Conservation (phyloP, 768 basidiomycete species). For the Leucosporidium scottii region DNA sequence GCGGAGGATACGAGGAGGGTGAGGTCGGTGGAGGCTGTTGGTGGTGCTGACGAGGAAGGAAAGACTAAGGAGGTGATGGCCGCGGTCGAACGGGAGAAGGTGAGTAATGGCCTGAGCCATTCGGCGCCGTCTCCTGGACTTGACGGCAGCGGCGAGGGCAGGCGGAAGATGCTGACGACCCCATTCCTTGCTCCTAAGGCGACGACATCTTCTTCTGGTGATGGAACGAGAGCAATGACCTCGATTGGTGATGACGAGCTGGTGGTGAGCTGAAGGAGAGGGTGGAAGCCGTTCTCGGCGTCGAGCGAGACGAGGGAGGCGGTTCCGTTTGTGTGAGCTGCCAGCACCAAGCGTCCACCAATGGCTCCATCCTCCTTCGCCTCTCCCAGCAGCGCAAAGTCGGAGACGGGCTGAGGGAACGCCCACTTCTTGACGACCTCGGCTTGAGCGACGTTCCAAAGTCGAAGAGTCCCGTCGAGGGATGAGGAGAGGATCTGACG, state of each 20-base stretch:
- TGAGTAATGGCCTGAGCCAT: not conserved
- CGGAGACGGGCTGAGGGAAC: conserved; percentile 3
- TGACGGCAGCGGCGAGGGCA: not conserved
- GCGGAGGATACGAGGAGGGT: conserved; percentile 13
- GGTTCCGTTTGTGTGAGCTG: conserved; percentile 11
- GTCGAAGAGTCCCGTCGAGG: conserved; percentile 60
- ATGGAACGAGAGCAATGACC: not conserved
- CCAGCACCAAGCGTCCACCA: not conserved
- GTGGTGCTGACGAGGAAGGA: not conserved
- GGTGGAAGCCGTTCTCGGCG: not conserved
- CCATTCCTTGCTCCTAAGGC: conserved; percentile 6
- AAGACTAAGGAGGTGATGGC: not conserved
- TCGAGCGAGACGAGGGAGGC: conserved; percentile 3
- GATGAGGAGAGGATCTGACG: conserved; percentile 60
- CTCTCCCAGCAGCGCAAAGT: not conserved
- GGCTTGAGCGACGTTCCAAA: conserved; percentile 65
- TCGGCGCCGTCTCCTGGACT: not conserved
- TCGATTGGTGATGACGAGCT: not conserved
- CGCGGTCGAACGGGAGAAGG: not conserved
- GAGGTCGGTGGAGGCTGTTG: not conserved
- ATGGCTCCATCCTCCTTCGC: not conserved
- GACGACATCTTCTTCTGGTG: not conserved
- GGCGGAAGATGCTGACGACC: conserved; percentile 1
- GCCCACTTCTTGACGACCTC: conserved; percentile 46
- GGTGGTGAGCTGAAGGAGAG: not conserved